Evolutionary conservation across 2,329 filamentous ascomycete species (phyloP).

Genomic region (Fusarium sp.): DNA sequence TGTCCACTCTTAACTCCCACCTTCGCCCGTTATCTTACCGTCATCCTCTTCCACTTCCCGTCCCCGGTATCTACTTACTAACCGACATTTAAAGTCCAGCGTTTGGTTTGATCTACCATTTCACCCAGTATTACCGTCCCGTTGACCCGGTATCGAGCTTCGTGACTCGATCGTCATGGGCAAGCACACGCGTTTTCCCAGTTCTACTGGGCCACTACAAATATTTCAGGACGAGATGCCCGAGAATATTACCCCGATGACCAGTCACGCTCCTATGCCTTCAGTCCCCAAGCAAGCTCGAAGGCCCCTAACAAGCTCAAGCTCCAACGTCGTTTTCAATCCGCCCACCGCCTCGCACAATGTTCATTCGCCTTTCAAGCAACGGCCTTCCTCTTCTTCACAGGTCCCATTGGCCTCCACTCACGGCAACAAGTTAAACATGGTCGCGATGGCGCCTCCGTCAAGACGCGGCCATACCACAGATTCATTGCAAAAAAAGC

Average conservation of each 20-base stretch:
- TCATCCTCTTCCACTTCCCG: slow-evolving; percentile 39
- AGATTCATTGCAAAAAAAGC: slow-evolving; percentile 78
- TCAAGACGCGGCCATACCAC: slow-evolving; percentile 66
- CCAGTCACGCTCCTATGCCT: slow-evolving; percentile 70
- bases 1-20: slow-evolving; percentile 45
- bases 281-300: slow-evolving; percentile 62
- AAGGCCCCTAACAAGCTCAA: slow-evolving; percentile 63
- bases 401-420: slow-evolving; percentile 69
- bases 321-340: slow-evolving; percentile 75
- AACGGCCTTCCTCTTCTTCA: slow-evolving; percentile 70
- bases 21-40: slow-evolving; percentile 39
- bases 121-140: slow-evolving; percentile 13
- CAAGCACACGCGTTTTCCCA: slow-evolving; percentile 63
- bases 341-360: slow-evolving; percentile 67
- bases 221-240: slow-evolving; percentile 68
- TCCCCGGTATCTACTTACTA: slow-evolving; percentile 41
- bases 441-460: slow-evolving; percentile 76
- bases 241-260: slow-evolving; percentile 61
- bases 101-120: slow-evolving; percentile 24
- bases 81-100: slow-evolving; percentile 33
- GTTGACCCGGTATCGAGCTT: slow-evolving; percentile 35
- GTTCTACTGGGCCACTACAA: slow-evolving; percentile 62
- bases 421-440: slow-evolving; percentile 72
- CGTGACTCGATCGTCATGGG: slow-evolving; percentile 63
- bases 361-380: slow-evolving; percentile 78